Conservation (phyloP, 345 rosid species). For the Moricandia moricandioides region DNA sequence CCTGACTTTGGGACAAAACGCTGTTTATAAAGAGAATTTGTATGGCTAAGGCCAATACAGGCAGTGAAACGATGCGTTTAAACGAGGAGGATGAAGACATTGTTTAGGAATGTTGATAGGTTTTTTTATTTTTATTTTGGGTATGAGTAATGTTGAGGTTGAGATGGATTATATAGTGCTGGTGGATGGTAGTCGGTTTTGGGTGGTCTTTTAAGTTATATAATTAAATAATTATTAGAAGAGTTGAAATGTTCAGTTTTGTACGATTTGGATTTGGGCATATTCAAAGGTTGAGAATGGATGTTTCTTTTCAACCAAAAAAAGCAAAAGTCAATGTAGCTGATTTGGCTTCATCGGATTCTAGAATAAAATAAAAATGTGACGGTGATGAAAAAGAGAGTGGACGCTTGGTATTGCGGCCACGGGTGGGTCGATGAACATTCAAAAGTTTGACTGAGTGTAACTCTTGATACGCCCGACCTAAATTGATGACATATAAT, state of each 20-base stretch:
- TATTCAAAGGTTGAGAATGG: slow-evolving; percentile 5
- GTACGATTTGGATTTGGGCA: background rate
- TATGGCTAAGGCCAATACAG: slow-evolving; percentile 23
- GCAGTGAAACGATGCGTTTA: slow-evolving; percentile 8
- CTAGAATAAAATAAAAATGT: background rate
- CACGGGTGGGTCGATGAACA: background rate
- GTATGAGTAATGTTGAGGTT: slow-evolving; percentile 4
- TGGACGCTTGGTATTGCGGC: background rate
- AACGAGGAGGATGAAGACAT: slow-evolving; percentile 30
- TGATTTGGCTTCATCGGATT: background rate
- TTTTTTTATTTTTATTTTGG: background rate
- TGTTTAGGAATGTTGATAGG: background rate
- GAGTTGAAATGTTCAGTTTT: slow-evolving; percentile 29
- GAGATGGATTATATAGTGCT: slow-evolving; percentile 6
- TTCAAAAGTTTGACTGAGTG: slow-evolving; percentile 24
- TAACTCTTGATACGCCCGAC: background rate
- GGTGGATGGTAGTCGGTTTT: background rate
- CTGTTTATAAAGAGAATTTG: slow-evolving; percentile 15
- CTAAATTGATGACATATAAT: background rate
- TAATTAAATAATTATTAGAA: background rate
- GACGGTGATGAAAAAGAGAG: background rate
- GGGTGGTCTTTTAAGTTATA: background rate
- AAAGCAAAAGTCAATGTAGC: background rate
- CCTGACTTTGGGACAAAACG: slow-evolving; percentile 27
- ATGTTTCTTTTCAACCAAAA: background rate